Evolutionary conservation across 2,329 filamentous ascomycete genomes (phyloP).

Genomic region (Tothia fuscella): DNA sequence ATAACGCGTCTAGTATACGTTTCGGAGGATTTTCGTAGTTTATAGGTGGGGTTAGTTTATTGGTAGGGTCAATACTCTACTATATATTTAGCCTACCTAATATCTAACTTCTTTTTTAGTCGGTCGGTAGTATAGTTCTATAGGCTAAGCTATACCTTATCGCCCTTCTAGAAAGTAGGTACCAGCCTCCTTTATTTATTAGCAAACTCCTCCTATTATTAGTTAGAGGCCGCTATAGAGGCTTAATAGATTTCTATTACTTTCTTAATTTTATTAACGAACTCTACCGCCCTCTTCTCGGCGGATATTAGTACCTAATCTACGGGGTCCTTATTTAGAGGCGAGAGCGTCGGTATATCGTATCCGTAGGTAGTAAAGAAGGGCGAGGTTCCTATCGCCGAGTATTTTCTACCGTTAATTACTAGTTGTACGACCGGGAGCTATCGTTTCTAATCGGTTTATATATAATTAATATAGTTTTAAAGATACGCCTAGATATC

Average conservation of each 20-base stretch:
- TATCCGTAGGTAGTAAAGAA: not conserved
- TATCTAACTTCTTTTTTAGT: not conserved
- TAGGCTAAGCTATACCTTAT: not conserved
- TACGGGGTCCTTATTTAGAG: not conserved
- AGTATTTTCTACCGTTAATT: not conserved
- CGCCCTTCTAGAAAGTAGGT: not conserved
- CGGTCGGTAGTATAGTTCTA: not conserved
- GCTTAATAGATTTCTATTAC: not conserved
- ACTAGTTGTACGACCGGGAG: not conserved
- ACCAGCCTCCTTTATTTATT: not conserved
- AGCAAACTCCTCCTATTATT: slow-evolving; percentile 1
- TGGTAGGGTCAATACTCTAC: too few relatives aligned
- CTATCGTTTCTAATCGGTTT: not conserved
- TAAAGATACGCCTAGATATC: not conserved
- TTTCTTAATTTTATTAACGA: not conserved
- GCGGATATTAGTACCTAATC: not conserved
- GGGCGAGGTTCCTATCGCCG: not conserved
- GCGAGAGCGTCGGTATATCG: not conserved
- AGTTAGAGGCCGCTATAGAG: not conserved
- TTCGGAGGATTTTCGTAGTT: too few relatives aligned
- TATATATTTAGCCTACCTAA: too few relatives aligned
- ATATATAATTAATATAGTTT: not conserved
- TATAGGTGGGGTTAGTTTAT: too few relatives aligned
- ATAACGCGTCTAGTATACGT: too few relatives aligned
- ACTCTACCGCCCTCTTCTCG: not conserved